phyloP scores from a whole-genome alignment of 2,329 filamentous ascomycete genomes.

The Botryotinia narcissicola region DNA sequence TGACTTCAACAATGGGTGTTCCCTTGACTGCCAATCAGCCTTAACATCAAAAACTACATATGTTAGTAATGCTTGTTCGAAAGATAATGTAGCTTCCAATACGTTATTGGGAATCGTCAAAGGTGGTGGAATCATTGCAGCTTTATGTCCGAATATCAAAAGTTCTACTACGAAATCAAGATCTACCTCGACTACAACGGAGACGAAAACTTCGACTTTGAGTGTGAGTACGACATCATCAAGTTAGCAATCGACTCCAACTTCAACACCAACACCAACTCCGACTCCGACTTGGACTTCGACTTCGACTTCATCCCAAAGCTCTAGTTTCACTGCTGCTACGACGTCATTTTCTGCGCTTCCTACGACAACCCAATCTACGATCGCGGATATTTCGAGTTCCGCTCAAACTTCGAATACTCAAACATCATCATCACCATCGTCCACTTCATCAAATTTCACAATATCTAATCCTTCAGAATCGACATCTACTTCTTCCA shows the following conservation, averaged over 20 bases:
- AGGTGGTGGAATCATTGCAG: slow-evolving; percentile 34
- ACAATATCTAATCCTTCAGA: not conserved
- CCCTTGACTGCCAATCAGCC: slow-evolving; percentile 29
- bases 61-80: slow-evolving; percentile 30
- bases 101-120: slow-evolving; percentile 37
- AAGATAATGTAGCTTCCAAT: slow-evolving; percentile 27
- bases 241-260: not conserved
- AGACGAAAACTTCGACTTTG: slow-evolving; percentile 15
- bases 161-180: slow-evolving; percentile 20
- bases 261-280: not conserved
- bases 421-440: not conserved
- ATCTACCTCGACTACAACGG: slow-evolving; percentile 15
- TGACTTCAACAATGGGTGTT: slow-evolving; percentile 36
- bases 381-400: not conserved
- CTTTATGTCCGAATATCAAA: slow-evolving; percentile 31
- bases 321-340: not conserved
- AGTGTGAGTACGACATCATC: slow-evolving; percentile 17
- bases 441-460: not conserved
- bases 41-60: slow-evolving; percentile 25
- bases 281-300: not conserved
- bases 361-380: not conserved
- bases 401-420: not conserved
- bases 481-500: not conserved
- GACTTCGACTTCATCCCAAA: not conserved
- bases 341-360: not conserved